Conservation (phyloP, 2,329 filamentous ascomycete genomes). For the Teratosphaeria pseudoeucalypti region DNA sequence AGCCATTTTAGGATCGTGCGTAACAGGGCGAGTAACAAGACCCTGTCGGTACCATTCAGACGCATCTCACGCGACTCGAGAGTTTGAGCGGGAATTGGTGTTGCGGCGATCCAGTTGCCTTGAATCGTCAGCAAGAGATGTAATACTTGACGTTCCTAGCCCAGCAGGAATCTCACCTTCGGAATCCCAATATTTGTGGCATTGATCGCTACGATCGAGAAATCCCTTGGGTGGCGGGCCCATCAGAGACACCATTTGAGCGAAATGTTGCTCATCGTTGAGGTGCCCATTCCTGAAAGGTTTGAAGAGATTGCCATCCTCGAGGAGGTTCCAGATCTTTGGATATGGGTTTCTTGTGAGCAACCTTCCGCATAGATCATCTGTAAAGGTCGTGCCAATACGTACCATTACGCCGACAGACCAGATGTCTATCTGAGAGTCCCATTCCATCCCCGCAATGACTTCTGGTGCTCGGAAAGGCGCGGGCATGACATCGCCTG, state of each 20-base stretch:
- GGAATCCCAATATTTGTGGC: constrained; percentile 19
- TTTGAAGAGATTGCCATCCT: background rate
- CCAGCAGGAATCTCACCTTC: constrained; percentile 18
- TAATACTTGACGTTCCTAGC: background rate
- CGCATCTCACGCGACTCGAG: constrained; percentile 19
- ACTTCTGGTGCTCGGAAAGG: constrained; percentile 12
- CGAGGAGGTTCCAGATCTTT: background rate
- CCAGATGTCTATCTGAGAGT: constrained; percentile 11
- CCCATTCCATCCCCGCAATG: constrained; percentile 9
- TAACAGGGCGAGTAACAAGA: constrained; percentile 23
- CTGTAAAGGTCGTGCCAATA: constrained; percentile 5
- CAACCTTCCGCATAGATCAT: background rate
- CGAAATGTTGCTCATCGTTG: background rate
- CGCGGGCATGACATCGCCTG: constrained; percentile 6
- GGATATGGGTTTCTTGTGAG: background rate
- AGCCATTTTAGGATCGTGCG: constrained; percentile 31
- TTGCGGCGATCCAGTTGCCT: constrained; percentile 23
- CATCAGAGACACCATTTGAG: constrained; percentile 9
- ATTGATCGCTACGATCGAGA: constrained; percentile 21
- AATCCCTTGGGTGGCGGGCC: constrained; percentile 28
- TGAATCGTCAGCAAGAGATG: background rate
- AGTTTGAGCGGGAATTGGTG: constrained; percentile 21
- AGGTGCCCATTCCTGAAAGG: background rate
- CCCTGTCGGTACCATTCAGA: constrained; percentile 22
- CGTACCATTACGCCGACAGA: constrained; percentile 9